Percentiles rank a stretch among this genome's conserved stretches.
Evolutionary conservation across 1,284 basidiomycete species (phyloP).

Genomic region (Naganishia albida): DNA sequence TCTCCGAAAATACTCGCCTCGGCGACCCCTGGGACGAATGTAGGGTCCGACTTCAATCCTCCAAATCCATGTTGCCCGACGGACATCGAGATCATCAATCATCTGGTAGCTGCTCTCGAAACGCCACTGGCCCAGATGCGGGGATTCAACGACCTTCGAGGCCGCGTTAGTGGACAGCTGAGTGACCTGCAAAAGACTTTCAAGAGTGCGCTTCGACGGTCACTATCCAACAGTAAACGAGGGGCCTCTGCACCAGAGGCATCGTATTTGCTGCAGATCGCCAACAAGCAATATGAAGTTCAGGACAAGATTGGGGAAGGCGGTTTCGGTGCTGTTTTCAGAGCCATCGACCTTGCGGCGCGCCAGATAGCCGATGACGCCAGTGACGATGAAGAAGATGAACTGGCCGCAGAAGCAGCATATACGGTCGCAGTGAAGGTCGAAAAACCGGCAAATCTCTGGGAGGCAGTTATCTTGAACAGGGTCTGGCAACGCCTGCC

Average conservation of each 20-base stretch:
- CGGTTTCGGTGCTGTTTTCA: constrained; percentile 92
- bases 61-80: constrained; percentile 89
- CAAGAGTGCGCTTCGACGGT: constrained; percentile 50
- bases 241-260: constrained; percentile 40
- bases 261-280: constrained; percentile 54
- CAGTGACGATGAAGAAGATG: constrained; percentile 62
- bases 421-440: constrained; percentile 85
- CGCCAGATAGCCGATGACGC: constrained; percentile 64
- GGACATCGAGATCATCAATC: constrained; percentile 66
- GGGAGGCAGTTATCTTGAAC: constrained; percentile 90
- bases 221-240: constrained; percentile 36
- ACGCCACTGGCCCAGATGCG: constrained; percentile 60
- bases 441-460: constrained; percentile 81
- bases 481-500: constrained; percentile 71
- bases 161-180: constrained; percentile 62
- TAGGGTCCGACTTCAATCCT: constrained; percentile 27
- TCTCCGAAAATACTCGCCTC: constrained; percentile 25
- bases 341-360: constrained; percentile 59
- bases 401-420: constrained; percentile 62
- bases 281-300: constrained; percentile 67
- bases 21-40: constrained; percentile 14
- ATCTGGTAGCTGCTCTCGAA: constrained; percentile 66
- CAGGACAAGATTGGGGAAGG: constrained; percentile 92
- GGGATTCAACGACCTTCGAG: constrained; percentile 65
- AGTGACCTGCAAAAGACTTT: constrained; percentile 61